Base-by-base conservation (phyloP, 2,329 filamentous ascomycete genomes). In the Aspergillus terreus region DNA sequence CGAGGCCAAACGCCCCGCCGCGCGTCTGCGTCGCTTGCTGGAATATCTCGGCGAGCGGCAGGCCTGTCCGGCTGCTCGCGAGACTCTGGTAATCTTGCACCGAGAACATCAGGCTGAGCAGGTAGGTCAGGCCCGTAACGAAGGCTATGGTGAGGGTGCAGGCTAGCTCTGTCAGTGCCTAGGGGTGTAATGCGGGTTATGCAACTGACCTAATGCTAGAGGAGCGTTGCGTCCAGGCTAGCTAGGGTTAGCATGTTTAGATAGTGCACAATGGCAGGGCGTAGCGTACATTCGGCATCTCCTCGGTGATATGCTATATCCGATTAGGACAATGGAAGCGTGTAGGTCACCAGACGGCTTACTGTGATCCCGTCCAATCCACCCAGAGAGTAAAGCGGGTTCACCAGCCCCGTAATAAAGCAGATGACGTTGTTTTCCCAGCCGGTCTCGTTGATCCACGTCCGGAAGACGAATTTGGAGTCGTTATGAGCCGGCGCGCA, bases 1-100 rank as follows among this genome's bases (percentile, higher is more conserved):
- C 70, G 4, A 83, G 64, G 0, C 76, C 79, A 0, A 78, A 76
- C 0, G 80, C 77, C 0, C 79, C 81, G 0, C 75, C 75, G 0
- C 68, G 70, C 0, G 72, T 77, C 1, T 76, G 74, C 0, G 80
- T 82, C 1, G 78, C 79, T 59, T 84, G 81, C 14, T 63, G 75
- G 64, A 87, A 89, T 47, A 89, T 82, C 45, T 84, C 81, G 6
- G 83, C 81, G n/a, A 88, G 79, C 0, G 86, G 85, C 50, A 83
- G 84, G 1, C 78, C 66, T 3, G 66, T 70, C 4, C 53, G 56
- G 2, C 63, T 63, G 42, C 60, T 54, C 12, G 73, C 67, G 0
- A 82, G 67, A 1, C 68, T 69, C 38, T 69, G 61, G 46, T 77
- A 77, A 57, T 79, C 72, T 43, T 77, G 75, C 44, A 80, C 74